phyloP scores from a whole-genome alignment of 495 filamentous ascomycete genomes.

The Gamarada debralockiae region DNA sequence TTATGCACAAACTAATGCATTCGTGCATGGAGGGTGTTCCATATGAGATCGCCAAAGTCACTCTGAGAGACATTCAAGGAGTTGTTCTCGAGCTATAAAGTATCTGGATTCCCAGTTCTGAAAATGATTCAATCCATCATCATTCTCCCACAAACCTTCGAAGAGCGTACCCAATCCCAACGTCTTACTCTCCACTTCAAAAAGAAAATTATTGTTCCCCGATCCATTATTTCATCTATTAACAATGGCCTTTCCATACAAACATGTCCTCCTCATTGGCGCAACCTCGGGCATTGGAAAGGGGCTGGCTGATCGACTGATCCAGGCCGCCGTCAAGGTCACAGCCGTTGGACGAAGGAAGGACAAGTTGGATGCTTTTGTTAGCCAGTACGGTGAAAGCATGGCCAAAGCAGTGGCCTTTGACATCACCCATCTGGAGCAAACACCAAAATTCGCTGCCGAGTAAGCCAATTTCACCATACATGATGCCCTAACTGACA shows the following conservation, averaged over 20 bases:
- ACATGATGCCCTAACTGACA: neutral
- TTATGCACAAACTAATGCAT: too few species aligned
- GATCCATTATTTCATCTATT: too few species aligned
- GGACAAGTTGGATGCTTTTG: slow-evolving; percentile 53
- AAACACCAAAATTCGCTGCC: slow-evolving; percentile 46
- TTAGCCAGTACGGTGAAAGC: slow-evolving; percentile 39
- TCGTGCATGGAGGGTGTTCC: too few species aligned
- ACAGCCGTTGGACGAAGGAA: slow-evolving; percentile 53
- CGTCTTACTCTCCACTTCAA: too few species aligned
- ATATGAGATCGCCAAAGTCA: too few species aligned
- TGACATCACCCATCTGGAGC: slow-evolving; percentile 51
- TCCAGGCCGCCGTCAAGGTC: slow-evolving; percentile 27
- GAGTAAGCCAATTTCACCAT: slow-evolving; percentile 24
- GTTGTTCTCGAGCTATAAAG: too few species aligned
- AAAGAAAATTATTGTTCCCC: too few species aligned
- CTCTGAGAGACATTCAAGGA: too few species aligned
- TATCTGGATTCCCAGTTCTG: too few species aligned
- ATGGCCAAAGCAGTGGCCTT: slow-evolving; percentile 42
- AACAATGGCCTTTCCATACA: slow-evolving; percentile 16
- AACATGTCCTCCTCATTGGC: slow-evolving; percentile 38
- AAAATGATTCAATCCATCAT: too few species aligned
- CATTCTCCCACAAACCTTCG: too few species aligned
- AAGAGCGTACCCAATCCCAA: too few species aligned
- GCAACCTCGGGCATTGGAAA: slow-evolving; percentile 47
- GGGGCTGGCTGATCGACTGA: slow-evolving; percentile 22